phyloP scores from a whole-genome alignment of 306 rosid genomes.

The Rubus idaeus region DNA sequence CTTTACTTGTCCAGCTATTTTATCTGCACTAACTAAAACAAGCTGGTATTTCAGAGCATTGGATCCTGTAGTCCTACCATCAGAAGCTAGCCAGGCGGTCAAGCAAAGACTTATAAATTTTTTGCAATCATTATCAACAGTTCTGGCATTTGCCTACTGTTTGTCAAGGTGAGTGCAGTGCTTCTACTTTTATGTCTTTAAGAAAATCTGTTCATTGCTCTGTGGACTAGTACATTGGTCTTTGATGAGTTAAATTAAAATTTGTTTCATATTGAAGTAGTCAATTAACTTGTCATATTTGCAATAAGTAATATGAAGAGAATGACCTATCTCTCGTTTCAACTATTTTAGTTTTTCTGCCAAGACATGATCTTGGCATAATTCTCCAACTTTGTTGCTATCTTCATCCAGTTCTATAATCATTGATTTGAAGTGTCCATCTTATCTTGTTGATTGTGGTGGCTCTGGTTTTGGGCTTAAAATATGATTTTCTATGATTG shows the following conservation, averaged over 20 bases:
- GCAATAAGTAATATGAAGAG: constrained; percentile 6
- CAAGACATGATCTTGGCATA: background rate
- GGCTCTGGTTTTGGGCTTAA: constrained; percentile 20
- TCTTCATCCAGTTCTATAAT: background rate
- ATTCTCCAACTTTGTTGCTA: background rate
- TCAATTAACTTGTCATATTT: background rate
- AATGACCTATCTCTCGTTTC: background rate
- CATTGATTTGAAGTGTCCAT: background rate
- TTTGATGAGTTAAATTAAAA: background rate
- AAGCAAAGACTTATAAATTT: constrained; percentile 83
- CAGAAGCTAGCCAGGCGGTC: constrained; percentile 78
- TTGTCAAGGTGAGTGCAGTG: constrained; percentile 64
- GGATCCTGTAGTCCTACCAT: constrained; percentile 75
- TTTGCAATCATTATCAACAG: constrained; percentile 77
- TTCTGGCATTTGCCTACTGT: constrained; percentile 85
- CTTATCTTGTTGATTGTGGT: constrained; percentile 15
- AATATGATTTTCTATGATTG: constrained; percentile 28
- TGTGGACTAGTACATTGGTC: background rate
- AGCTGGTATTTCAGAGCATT: constrained; percentile 68
- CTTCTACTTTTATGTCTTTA: background rate
- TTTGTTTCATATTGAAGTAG: background rate
- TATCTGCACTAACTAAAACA: constrained; percentile 26
- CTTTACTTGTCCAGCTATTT: constrained; percentile 4
- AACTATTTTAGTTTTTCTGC: background rate
- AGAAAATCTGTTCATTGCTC: background rate